Evolutionary conservation across 2,329 filamentous ascomycete genomes (phyloP).

Genomic region (Aspergillus udagawae): DNA sequence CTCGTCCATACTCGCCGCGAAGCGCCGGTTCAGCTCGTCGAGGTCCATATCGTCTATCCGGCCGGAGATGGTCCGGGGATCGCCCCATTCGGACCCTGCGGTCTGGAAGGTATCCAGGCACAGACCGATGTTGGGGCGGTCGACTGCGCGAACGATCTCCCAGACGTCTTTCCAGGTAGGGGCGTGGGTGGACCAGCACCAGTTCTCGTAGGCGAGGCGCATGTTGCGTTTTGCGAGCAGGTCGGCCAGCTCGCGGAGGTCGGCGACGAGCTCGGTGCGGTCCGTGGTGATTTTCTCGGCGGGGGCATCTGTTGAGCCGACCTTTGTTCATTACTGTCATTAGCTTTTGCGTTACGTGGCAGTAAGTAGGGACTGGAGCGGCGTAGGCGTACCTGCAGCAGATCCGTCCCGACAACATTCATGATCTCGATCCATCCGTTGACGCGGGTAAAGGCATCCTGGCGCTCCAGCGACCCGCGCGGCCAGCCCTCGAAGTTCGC

Average conservation of each 20-base stretch:
- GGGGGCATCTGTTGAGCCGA: conserved; percentile 62
- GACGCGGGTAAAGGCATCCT: conserved; percentile 61
- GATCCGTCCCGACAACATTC: conserved; percentile 63
- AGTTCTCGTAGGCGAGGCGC: conserved; percentile 72
- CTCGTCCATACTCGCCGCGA: conserved; percentile 52
- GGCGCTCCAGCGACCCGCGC: conserved; percentile 52
- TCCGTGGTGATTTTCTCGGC: conserved; percentile 50
- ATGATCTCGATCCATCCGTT: conserved; percentile 68
- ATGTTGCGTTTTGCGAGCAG: conserved; percentile 55
- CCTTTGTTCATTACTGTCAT: conserved; percentile 27
- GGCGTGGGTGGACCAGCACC: conserved; percentile 73
- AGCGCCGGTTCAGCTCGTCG: conserved; percentile 49
- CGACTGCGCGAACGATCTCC: conserved; percentile 60
- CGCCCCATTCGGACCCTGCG: conserved; percentile 67
- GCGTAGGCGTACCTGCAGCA: conserved; percentile 57
- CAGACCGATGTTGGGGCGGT: conserved; percentile 65
- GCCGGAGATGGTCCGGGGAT: conserved; percentile 63
- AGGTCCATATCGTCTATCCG: conserved; percentile 48
- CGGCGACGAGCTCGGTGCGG: conserved; percentile 51
- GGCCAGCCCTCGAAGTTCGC: conserved; percentile 74
- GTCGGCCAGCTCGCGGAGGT: conserved; percentile 62
- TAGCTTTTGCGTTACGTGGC: not conserved
- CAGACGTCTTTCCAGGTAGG: conserved; percentile 66
- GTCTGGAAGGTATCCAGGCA: conserved; percentile 78
- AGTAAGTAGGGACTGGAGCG: not conserved